Evolutionary conservation across 2,329 filamentous ascomycete species (phyloP).

Genomic region (Monilinia fructigena): DNA sequence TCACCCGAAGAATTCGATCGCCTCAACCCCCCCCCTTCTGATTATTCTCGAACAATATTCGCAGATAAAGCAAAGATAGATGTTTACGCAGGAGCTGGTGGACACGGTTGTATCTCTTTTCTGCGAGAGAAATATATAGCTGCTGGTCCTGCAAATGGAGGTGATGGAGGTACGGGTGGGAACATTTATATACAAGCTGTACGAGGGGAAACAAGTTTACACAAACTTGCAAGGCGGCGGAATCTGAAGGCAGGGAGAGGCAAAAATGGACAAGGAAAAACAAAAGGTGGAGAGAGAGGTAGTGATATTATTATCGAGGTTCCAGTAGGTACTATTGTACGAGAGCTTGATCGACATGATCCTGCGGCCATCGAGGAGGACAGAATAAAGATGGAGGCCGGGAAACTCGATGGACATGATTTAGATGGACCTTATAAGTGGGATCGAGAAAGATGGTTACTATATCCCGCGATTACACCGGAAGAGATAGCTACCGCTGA

Average conservation of each 20-base stretch:
- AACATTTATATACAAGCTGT: conserved; percentile 94
- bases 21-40: conserved; percentile 78
- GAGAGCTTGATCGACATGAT: conserved; percentile 77
- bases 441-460: conserved; percentile 71
- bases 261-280: conserved; percentile 74
- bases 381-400: conserved; percentile 42
- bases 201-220: conserved; percentile 84
- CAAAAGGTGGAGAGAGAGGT: conserved; percentile 72
- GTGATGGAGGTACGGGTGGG: conserved; percentile 88
- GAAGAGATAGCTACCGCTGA: conserved; percentile 63
- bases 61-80: conserved; percentile 80
- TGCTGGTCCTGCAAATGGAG: conserved; percentile 89
- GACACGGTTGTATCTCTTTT: conserved; percentile 93
- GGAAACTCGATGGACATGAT: conserved; percentile 41
- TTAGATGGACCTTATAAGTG: conserved; percentile 42
- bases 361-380: conserved; percentile 68
- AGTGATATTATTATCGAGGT: conserved; percentile 87
- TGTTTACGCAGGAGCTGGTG: conserved; percentile 76
- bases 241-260: conserved; percentile 73
- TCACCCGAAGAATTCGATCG: conserved; percentile 46
- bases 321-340: conserved; percentile 86
- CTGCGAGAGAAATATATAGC: conserved; percentile 85
- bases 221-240: conserved; percentile 80
- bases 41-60: conserved; percentile 81
- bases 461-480: conserved; percentile 77